Evolutionary conservation across 2,329 filamentous ascomycete genomes (phyloP).

Genomic region (Fusarium dimerum): DNA sequence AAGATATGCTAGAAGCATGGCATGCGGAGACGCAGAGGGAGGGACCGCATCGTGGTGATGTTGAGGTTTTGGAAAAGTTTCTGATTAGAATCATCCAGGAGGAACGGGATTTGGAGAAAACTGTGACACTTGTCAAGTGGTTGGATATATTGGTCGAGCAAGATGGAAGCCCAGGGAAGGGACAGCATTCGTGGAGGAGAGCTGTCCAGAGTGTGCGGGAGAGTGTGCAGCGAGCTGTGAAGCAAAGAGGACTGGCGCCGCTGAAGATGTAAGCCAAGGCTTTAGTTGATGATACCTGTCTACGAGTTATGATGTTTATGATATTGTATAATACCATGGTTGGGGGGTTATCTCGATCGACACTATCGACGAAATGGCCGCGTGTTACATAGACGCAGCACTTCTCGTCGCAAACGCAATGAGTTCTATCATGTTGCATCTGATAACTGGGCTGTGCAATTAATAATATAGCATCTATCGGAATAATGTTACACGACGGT

Average conservation of each 20-base stretch:
- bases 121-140: slow-evolving; percentile 70
- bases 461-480: too few species aligned
- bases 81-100: slow-evolving; percentile 70
- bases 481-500: too few species aligned
- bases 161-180: slow-evolving; percentile 38
- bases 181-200: slow-evolving; percentile 47
- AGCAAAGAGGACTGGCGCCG: slow-evolving; percentile 55
- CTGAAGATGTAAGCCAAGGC: slow-evolving; percentile 46
- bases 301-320: neutral
- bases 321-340: neutral
- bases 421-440: too few species aligned
- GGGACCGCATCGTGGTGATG: slow-evolving; percentile 78
- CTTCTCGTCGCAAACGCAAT: too few species aligned
- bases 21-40: slow-evolving; percentile 68
- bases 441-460: too few species aligned
- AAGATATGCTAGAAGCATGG: slow-evolving; percentile 77
- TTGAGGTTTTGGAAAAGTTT: slow-evolving; percentile 73
- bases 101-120: slow-evolving; percentile 79
- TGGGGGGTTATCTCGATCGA: neutral
- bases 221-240: slow-evolving; percentile 57
- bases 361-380: too few species aligned
- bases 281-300: neutral
- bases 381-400: neutral
- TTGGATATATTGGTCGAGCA: slow-evolving; percentile 57
- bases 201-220: slow-evolving; percentile 47